These are phyloP conservation scores for Capsaspora owczarzaki DNA, from an alignment of 78 protist genomes.

Conservation along the genomic window DNA sequence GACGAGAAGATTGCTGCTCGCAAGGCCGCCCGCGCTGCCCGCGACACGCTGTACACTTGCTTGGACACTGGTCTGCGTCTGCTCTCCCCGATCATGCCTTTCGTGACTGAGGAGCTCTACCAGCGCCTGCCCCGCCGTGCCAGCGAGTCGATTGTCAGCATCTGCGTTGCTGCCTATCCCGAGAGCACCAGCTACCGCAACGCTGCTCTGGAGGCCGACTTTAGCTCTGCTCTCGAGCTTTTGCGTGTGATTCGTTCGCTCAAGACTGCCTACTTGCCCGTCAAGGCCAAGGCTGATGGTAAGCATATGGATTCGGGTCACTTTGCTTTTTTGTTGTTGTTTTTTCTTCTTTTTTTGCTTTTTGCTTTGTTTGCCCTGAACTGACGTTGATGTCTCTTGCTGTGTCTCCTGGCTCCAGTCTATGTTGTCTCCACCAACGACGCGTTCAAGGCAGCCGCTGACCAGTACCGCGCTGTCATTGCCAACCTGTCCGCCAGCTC, in stretches of 20 bases:
- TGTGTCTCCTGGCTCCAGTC: neutral
- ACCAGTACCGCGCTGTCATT: neutral
- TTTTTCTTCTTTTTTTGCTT: neutral
- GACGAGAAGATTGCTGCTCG: too few species aligned
- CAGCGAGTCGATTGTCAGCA: neutral
- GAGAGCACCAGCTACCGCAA: neutral
- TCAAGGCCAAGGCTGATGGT: neutral
- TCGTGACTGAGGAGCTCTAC: slow-evolving; percentile 91
- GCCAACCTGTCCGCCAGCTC: neutral
- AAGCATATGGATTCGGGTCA: neutral
- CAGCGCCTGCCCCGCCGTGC: slow-evolving; percentile 33
- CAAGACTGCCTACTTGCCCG: neutral
- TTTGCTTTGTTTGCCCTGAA: neutral
- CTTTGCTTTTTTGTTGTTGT: neutral
- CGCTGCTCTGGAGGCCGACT: neutral
- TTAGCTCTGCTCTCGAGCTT: neutral
- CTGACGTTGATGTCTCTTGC: neutral
- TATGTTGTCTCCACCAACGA: neutral
- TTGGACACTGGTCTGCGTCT: slow-evolving; percentile 31
- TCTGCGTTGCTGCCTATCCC: neutral
- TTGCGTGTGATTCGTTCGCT: neutral
- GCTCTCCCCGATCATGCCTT: slow-evolving; percentile 97
- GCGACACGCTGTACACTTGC: neutral
- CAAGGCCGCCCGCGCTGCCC: slow-evolving; percentile 9
- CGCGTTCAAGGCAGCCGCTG: neutral